Base-by-base conservation (phyloP, 331 rosid species). In the Malus hybrid region DNA sequence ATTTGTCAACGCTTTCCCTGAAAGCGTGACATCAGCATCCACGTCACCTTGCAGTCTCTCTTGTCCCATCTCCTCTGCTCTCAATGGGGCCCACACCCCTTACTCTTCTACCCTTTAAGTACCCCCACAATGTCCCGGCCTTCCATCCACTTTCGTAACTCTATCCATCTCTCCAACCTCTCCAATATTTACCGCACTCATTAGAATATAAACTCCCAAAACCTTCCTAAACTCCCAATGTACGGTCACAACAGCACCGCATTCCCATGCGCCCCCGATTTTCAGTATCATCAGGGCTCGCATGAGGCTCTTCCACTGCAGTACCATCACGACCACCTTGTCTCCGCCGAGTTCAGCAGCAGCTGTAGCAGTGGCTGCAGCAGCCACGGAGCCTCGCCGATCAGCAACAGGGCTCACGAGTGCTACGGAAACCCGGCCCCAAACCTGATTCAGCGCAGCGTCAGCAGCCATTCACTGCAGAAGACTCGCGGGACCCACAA, bases 381-480 rank as follows among this genome's bases (percentile, higher is more conserved):
- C 24, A 24, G 24, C 24, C 24, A 24, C 24, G 24, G 24, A 24
- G 24, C 24, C 24, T 24, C 24, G 24, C 24, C 24, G 24, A 24
- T 24, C 33, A 78, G 78, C 76, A 75, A 30, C 55, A 70, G 14
- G 30, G 71, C 75, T 52, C 58, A 52, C 58, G 58, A 52, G n/a
- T 52, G n/a, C n/a, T 16, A 18, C 57, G 57, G 58, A 52, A 5
- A 14, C 8, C 58, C 20, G n/a, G n/a, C n/a, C 58, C 18, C n/a
- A 2, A 52, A 19, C n/a, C 30, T 86, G 53, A 80, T 87, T 66
- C 91, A 86, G 78, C 84, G 87, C 68, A 89, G 93, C 74, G 73
- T 81, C 63, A 82, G 89, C 79, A 83, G 88, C 82, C 88, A 82
- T 34, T 82, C 97, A n/a, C 85, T 88, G 30, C 84, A 53, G 18